A percentile compares a stretch with the other conserved stretches of the same genome.
Conservation (phyloP, 2,329 filamentous ascomycete genomes). For the Grosmannia clavigera region DNA sequence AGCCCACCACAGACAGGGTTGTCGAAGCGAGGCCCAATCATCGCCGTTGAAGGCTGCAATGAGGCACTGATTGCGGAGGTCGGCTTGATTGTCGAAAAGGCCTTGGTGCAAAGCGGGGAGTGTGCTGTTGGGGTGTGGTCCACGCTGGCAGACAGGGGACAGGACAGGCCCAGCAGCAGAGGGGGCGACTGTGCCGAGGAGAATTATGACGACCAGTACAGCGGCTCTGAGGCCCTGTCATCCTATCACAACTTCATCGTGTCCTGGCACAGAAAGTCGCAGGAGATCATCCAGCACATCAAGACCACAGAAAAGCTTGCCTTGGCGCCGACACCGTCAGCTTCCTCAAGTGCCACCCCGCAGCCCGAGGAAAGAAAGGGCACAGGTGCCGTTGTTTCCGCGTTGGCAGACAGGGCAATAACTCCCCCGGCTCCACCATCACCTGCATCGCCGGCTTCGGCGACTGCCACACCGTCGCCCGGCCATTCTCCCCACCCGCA, state of each 20-base stretch:
- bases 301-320: slow-evolving; percentile 10
- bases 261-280: slow-evolving; percentile 64
- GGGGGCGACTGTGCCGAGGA: not conserved
- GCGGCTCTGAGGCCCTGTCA: slow-evolving; percentile 23
- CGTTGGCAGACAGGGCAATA: not conserved
- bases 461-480: not conserved
- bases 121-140: slow-evolving; percentile 32
- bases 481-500: not conserved
- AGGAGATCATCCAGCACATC: slow-evolving; percentile 50
- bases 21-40: slow-evolving; percentile 57
- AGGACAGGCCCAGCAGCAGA: not conserved
- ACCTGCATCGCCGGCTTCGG: not conserved
- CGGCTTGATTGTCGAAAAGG: slow-evolving; percentile 51
- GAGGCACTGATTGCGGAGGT: slow-evolving; percentile 37
- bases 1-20: slow-evolving; percentile 45
- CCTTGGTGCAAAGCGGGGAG: slow-evolving; percentile 36
- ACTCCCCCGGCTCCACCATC: not conserved
- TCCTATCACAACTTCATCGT: slow-evolving; percentile 57
- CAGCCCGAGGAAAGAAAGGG: slow-evolving; percentile 3
- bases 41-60: slow-evolving; percentile 71
- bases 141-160: slow-evolving; percentile 21
- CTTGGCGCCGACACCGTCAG: not conserved
- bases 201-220: not conserved
- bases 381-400: not conserved
- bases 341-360: slow-evolving; percentile 6